These are phyloP conservation scores for Neolentinus lepideus DNA, from an alignment of 1,284 basidiomycete genomes.

Conservation along the genomic window DNA sequence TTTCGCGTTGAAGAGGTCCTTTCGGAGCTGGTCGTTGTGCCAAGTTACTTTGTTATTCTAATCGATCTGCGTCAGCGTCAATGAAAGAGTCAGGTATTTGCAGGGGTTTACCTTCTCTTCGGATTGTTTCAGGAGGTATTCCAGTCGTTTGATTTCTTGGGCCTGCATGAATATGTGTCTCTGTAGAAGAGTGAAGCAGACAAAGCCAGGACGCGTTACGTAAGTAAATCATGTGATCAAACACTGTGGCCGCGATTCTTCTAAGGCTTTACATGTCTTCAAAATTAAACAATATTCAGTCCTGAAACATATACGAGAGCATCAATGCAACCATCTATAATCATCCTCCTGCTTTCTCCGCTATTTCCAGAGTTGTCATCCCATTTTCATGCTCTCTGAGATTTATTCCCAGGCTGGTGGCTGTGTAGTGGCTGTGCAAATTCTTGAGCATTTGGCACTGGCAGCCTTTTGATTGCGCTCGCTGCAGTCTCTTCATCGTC, in stretches of 20 bases:
- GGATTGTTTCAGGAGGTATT: neutral
- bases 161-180: neutral
- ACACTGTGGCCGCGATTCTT: neutral
- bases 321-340: too few relatives aligned
- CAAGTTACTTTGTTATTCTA: neutral
- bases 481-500: neutral
- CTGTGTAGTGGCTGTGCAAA: too few relatives aligned
- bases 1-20: constrained; percentile 24
- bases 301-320: too few relatives aligned
- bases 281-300: too few relatives aligned
- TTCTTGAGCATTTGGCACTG: too few relatives aligned
- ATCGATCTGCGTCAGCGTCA: neutral
- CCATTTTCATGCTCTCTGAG: too few relatives aligned
- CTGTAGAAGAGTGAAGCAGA: neutral
- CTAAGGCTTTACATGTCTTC: too few relatives aligned
- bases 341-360: too few relatives aligned
- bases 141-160: neutral
- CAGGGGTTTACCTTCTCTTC: neutral
- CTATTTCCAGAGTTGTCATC: too few relatives aligned
- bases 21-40: constrained; percentile 20
- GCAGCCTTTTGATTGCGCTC: neutral
- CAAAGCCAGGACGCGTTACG: neutral
- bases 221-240: neutral
- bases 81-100: neutral
- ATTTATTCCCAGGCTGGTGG: too few relatives aligned